Conservation (phyloP, 352 stramenopile species). For the Pythium phragmiticola region DNA sequence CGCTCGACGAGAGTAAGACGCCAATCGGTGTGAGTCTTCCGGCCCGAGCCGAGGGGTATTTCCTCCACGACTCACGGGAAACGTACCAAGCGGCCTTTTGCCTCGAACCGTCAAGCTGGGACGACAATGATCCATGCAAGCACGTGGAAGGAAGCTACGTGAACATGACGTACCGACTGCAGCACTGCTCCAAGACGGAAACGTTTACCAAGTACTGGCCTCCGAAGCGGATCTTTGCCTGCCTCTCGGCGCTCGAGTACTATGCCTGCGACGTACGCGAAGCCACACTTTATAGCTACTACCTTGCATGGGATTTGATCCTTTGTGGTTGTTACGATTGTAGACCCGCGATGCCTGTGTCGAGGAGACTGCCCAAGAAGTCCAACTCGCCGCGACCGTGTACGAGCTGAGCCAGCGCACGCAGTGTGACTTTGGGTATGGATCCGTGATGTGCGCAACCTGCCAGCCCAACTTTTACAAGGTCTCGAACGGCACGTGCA, state of each 20-base stretch:
- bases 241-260: slow-evolving; percentile 54
- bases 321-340: background rate
- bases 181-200: slow-evolving; percentile 35
- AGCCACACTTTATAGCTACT: background rate
- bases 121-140: slow-evolving; percentile 49
- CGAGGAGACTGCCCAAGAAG: background rate
- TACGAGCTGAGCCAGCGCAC: slow-evolving; percentile 6
- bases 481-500: slow-evolving; percentile 55
- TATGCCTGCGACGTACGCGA: slow-evolving; percentile 34
- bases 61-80: slow-evolving; percentile 36
- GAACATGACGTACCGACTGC: slow-evolving; percentile 38
- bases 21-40: slow-evolving; percentile 44
- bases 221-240: slow-evolving; percentile 59
- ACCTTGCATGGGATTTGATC: background rate
- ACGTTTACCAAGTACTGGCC: slow-evolving; percentile 56
- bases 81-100: slow-evolving; percentile 44
- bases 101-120: slow-evolving; percentile 38
- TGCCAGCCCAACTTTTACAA: slow-evolving; percentile 55
- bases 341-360: slow-evolving; percentile 23
- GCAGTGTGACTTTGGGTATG: slow-evolving; percentile 54
- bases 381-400: background rate
- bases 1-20: slow-evolving; percentile 31
- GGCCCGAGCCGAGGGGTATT: slow-evolving; percentile 44
- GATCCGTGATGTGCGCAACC: slow-evolving; percentile 46
- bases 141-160: slow-evolving; percentile 17